Conservation (phyloP, 345 rosid species). For the Pistacia integerrima region DNA sequence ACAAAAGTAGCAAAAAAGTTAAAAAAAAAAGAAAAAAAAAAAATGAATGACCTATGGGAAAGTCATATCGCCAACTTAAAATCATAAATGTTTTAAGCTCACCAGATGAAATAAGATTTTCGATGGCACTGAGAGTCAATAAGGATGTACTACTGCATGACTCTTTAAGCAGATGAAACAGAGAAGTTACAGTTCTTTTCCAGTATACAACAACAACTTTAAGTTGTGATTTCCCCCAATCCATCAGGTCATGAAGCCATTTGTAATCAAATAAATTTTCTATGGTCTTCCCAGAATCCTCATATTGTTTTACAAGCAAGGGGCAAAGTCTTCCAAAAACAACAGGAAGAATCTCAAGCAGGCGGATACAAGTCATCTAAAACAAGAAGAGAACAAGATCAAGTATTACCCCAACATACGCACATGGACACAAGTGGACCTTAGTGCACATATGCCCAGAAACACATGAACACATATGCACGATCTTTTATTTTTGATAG, state of each 20-base stretch:
- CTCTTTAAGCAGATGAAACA: conserved; percentile 56
- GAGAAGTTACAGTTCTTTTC: conserved; percentile 68
- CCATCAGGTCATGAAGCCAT: conserved; percentile 90
- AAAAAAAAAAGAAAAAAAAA: background rate
- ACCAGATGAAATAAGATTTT: conserved; percentile 69
- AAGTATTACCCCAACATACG: background rate
- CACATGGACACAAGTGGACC: background rate
- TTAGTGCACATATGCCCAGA: background rate
- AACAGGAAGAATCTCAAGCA: conserved; percentile 87
- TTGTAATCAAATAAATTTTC: conserved; percentile 45
- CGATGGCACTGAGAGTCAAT: conserved; percentile 44
- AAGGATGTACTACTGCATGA: conserved; percentile 43
- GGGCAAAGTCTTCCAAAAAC: conserved; percentile 57
- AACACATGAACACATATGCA: background rate
- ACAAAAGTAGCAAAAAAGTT: conserved; percentile 1
- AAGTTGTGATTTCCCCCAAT: conserved; percentile 92
- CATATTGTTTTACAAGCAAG: conserved; percentile 29
- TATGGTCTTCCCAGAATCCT: conserved; percentile 36
- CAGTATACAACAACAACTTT: conserved; percentile 81
- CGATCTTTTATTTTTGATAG: no score
- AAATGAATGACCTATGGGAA: conserved; percentile 21
- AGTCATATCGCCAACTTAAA: conserved; percentile 8
- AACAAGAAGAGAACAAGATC: conserved; percentile 27
- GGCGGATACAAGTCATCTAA: conserved; percentile 93
- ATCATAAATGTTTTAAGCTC: conserved; percentile 27